phyloP scores from a whole-genome alignment of 2,329 filamentous ascomycete genomes.

The Cladosporium sphaerospermum region DNA sequence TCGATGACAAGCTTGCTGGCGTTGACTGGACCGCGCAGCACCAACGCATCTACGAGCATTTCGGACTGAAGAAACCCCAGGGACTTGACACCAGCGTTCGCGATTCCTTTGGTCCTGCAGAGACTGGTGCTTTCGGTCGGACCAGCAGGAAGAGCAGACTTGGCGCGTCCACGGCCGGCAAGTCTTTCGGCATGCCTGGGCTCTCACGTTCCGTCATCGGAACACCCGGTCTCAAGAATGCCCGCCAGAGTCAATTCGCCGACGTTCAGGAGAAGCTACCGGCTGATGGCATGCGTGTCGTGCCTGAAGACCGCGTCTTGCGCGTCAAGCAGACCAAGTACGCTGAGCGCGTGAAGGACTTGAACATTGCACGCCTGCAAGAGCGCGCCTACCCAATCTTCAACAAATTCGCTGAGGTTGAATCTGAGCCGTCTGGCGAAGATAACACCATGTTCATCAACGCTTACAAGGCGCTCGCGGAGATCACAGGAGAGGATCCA shows the following conservation, averaged over 20 bases:
- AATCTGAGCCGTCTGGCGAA: conserved; percentile 62
- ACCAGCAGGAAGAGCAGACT: conserved; percentile 39
- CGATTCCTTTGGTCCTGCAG: conserved; percentile 21
- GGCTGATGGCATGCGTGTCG: conserved; percentile 37
- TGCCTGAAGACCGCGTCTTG: conserved; percentile 67
- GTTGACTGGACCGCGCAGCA: conserved; percentile 95
- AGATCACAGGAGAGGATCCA: conserved; percentile 68
- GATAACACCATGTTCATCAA: conserved; percentile 60
- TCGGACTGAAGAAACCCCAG: conserved; percentile 61
- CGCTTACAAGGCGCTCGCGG: conserved; percentile 73
- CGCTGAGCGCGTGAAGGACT: conserved; percentile 67
- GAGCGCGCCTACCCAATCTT: conserved; percentile 66
- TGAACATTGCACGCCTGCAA: conserved; percentile 68
- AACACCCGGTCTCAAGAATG: conserved; percentile 55
- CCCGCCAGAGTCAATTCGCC: conserved; percentile 31
- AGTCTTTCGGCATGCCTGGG: conserved; percentile 59
- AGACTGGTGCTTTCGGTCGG: conserved; percentile 47
- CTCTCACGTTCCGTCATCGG: conserved; percentile 85
- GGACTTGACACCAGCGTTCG: conserved; percentile 28
- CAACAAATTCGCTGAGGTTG: conserved; percentile 67
- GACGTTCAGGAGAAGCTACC: conserved; percentile 43
- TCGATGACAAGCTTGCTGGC: conserved; percentile 81
- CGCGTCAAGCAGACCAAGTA: conserved; percentile 81
- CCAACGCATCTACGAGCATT: conserved; percentile 90
- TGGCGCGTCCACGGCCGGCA: conserved; percentile 28